Evolutionary conservation across 306 rosid genomes (phyloP).

Genomic region (Inga leiocalycina): DNA sequence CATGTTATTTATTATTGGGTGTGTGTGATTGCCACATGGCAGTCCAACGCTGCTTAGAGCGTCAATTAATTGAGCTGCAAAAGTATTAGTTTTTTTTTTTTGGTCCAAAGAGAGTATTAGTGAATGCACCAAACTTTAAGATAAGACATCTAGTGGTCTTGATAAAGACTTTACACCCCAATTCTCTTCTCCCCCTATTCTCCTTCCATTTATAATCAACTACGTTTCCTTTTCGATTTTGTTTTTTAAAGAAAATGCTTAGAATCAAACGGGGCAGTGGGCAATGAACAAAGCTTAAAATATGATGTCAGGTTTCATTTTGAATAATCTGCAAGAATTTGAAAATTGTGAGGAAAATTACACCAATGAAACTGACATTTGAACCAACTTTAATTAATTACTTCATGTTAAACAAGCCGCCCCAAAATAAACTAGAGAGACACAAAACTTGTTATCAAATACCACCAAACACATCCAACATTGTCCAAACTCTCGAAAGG

Average conservation of each 20-base stretch:
- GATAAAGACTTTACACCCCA: conserved; percentile 41
- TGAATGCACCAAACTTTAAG: conserved; percentile 34
- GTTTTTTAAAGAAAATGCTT: neutral
- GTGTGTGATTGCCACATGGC: neutral
- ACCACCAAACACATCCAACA: conserved; percentile 51
- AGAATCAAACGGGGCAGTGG: neutral
- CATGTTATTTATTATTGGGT: neutral
- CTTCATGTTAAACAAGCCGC: conserved; percentile 27
- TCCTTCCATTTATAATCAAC: neutral
- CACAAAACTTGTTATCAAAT: conserved; percentile 26
- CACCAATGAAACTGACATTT: conserved; percentile 4
- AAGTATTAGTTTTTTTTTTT: neutral
- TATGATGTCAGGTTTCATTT: neutral
- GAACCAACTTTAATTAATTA: conserved; percentile 19
- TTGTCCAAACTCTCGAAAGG: conserved; percentile 43
- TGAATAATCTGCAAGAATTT: neutral
- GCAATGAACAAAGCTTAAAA: neutral
- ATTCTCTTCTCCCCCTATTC: neutral
- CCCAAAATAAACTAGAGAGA: conserved; percentile 24
- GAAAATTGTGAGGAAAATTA: neutral
- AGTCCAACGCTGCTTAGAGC: neutral
- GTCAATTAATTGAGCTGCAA: conserved; percentile 14
- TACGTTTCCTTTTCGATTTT: neutral
- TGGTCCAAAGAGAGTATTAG: neutral
- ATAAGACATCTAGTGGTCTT: conserved; percentile 5